These are phyloP conservation scores for Xylaria scruposa DNA, from an alignment of 495 filamentous ascomycete species.

Conservation along the genomic window DNA sequence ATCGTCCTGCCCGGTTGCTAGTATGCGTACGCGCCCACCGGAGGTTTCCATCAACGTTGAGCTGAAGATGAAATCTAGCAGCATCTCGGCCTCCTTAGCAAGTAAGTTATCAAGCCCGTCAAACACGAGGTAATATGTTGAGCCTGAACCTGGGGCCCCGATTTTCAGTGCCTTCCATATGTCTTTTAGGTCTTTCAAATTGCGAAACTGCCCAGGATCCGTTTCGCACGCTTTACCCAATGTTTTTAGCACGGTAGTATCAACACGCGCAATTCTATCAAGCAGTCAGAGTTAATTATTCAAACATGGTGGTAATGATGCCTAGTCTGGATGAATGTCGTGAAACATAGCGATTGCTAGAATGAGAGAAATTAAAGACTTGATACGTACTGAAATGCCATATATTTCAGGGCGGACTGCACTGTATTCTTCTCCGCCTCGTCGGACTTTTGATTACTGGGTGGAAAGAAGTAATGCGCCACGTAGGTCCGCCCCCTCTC, in stretches of 20 bases:
- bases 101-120: constrained; percentile 30
- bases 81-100: not conserved
- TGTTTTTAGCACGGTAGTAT: constrained; percentile 10
- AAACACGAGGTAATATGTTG: constrained; percentile 28
- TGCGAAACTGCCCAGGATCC: constrained; percentile 6
- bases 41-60: not conserved
- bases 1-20: constrained; percentile 20
- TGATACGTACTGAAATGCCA: constrained; percentile 26
- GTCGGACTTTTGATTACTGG: constrained; percentile 22
- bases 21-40: constrained; percentile 13
- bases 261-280: constrained; percentile 19
- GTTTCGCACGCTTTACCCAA: not conserved
- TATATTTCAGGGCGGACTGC: constrained; percentile 29
- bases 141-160: not conserved
- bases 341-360: not conserved
- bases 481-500: constrained; percentile 16
- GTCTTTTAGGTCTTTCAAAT: not conserved
- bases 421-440: constrained; percentile 14
- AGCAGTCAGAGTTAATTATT: not conserved
- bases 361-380: not conserved
- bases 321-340: too few species aligned
- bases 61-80: constrained; percentile 19
- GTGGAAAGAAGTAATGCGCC: constrained; percentile 30
- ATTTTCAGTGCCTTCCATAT: constrained; percentile 31
- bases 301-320: too few species aligned